phyloP scores from a whole-genome alignment of 495 filamentous ascomycete species.

The Staphylotrichum tortipilum region DNA sequence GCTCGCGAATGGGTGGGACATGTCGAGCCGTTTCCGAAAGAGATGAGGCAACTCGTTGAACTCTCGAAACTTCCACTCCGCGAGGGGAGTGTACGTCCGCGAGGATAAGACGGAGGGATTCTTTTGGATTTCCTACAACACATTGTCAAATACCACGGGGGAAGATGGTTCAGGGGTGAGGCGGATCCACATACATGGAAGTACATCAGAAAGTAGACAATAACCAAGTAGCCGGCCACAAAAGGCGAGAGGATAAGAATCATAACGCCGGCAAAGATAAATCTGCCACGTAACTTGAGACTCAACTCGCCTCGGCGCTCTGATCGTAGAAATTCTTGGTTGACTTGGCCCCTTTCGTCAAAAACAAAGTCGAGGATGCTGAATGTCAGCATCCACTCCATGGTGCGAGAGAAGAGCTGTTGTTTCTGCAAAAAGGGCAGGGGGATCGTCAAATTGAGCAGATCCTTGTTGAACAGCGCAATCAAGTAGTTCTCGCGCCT shows the following conservation, averaged over 20 bases:
- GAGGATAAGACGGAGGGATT: slow-evolving; percentile 72
- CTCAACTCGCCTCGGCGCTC: slow-evolving; percentile 72
- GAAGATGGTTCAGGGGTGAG: no score
- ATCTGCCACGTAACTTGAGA: slow-evolving; percentile 61
- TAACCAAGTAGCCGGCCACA: slow-evolving; percentile 68
- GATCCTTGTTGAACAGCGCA: slow-evolving; percentile 91
- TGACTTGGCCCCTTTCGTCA: slow-evolving; percentile 74
- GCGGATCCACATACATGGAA: slow-evolving; percentile 64
- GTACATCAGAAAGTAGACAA: slow-evolving; percentile 85
- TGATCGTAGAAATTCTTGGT: slow-evolving; percentile 73
- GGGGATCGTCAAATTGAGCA: slow-evolving; percentile 76
- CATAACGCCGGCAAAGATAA: slow-evolving; percentile 73
- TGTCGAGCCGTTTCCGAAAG: slow-evolving; percentile 78
- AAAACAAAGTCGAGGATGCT: slow-evolving; percentile 93
- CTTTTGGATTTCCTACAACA: slow-evolving; percentile 74
- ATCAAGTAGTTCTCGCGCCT: slow-evolving; percentile 94
- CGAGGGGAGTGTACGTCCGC: slow-evolving; percentile 83
- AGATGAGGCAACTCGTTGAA: slow-evolving; percentile 95
- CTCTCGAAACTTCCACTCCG: slow-evolving; percentile 96
- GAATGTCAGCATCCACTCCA: slow-evolving; percentile 83
- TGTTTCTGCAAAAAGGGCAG: slow-evolving; percentile 73
- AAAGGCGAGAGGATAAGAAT: slow-evolving; percentile 81
- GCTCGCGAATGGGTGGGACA: slow-evolving; percentile 89
- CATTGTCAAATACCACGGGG: background rate
- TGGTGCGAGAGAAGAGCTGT: slow-evolving; percentile 67